Evolutionary conservation across 1,139 yeast species (phyloP), one percentile per base, ranked within the genome.

Genomic region (Dujonia santamariae): DNA sequence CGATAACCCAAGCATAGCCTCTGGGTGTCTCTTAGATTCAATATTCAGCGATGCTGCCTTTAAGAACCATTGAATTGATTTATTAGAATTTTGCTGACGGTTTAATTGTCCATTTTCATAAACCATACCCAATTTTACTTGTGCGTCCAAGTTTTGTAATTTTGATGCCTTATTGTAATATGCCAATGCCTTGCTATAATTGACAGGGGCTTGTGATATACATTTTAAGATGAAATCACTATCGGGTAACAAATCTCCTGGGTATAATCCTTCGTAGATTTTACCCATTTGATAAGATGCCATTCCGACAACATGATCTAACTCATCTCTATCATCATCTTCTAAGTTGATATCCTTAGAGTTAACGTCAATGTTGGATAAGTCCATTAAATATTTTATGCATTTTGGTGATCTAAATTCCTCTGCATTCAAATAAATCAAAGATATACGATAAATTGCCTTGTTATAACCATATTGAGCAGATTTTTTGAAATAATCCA

Each of bases 31-130:
- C 37, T 70, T 72, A 43, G 72, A 65, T 18, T 61, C 54, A 26
- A 67, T 51, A 12, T 71, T 69, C n/a, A 71, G 63, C 12, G 62
- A 71, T 0, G 95, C 88, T 1, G 95, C 92, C 46, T 80, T 76
- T 38, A 83, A 70, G 59, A 86, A 92, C 97, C 97, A 92, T 32
- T 88, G 92, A 38, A 92, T 78, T 4, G 95, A 82, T 50, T 83
- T 80, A 46, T 72, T 71, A 12, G 95, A 76, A 50, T 85, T 86
- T 15, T 74, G 65, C 4, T 69, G 66, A 38, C 90, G 72, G 25
- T 82, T 79, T 39, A 83, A 66, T 37, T 80, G 85, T 4, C 97
- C 98, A 49, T 76, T 78, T 55, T 92, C 97, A 57, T 87, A 88
- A 34, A 88, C 83, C 48, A 80, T 78, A 3, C 97, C 98, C 31